These are phyloP conservation scores for Mycena latifolia DNA, from an alignment of 768 basidiomycete genomes.

Conservation along the genomic window DNA sequence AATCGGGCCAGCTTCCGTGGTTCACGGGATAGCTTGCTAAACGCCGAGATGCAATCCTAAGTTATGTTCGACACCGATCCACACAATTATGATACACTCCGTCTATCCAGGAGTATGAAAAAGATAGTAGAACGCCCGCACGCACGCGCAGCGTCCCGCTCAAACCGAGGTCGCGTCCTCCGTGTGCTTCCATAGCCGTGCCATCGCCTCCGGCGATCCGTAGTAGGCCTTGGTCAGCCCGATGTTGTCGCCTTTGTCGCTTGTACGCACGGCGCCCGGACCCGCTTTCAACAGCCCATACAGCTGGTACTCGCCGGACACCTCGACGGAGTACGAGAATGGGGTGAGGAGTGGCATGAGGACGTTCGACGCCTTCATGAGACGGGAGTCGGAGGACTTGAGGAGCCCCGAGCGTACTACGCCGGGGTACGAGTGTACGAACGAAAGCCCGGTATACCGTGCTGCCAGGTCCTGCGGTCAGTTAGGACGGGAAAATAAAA, in stretches of 20 bases:
- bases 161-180: slow-evolving; percentile 32
- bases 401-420: slow-evolving; percentile 14
- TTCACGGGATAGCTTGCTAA: too few relatives aligned
- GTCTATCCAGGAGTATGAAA: too few relatives aligned
- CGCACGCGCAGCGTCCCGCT: too few relatives aligned
- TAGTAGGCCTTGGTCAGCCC: slow-evolving; percentile 17
- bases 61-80: too few relatives aligned
- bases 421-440: slow-evolving; percentile 51
- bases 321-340: slow-evolving; percentile 25
- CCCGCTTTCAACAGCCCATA: slow-evolving; percentile 27
- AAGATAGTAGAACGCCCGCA: too few relatives aligned
- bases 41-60: too few relatives aligned
- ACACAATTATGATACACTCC: too few relatives aligned
- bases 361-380: background rate
- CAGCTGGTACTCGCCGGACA: slow-evolving; percentile 31
- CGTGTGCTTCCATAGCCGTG: slow-evolving; percentile 32
- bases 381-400: slow-evolving; percentile 12
- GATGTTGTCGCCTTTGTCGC: slow-evolving; percentile 26
- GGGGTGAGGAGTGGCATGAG: slow-evolving; percentile 20
- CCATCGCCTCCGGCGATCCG: slow-evolving; percentile 24
- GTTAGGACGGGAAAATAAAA: background rate
- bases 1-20: too few relatives aligned
- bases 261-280: slow-evolving; percentile 25
- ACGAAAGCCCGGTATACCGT: slow-evolving; percentile 47
- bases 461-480: slow-evolving; percentile 46